Percentiles rank a stretch among this genome's conserved stretches.
These are phyloP conservation scores for Daldinia concentrica DNA, from an alignment of 495 filamentous ascomycete genomes.

Conservation along the genomic window DNA sequence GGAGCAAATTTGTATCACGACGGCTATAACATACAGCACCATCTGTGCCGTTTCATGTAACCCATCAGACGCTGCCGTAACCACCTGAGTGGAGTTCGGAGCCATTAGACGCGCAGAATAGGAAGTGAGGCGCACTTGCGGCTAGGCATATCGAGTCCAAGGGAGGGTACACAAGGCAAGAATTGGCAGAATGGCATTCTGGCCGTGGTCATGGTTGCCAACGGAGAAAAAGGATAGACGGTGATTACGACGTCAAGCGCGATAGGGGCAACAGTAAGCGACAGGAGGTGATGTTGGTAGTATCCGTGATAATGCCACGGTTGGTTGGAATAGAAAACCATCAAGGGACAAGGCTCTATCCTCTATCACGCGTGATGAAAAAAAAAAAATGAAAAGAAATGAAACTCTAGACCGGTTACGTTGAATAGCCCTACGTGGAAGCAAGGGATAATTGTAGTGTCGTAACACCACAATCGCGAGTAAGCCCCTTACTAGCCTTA, in stretches of 20 bases:
- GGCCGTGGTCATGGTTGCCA: background rate
- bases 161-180: background rate
- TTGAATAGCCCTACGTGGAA: background rate
- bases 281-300: conserved; percentile 1
- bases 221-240: too few relatives aligned
- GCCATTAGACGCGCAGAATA: background rate
- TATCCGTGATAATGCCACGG: background rate
- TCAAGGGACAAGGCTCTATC: background rate
- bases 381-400: background rate
- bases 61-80: background rate
- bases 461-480: conserved; percentile 2
- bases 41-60: conserved; percentile 23
- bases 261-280: background rate
- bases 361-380: background rate
- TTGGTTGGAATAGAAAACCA: background rate
- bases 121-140: background rate
- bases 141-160: background rate
- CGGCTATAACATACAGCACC: background rate
- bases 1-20: background rate
- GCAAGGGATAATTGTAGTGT: background rate
- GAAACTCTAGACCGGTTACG: background rate
- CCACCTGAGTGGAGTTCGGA: background rate
- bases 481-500: conserved; percentile 1
- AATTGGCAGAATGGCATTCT: background rate
- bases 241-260: background rate